Evolutionary conservation across 2,329 filamentous ascomycete genomes (phyloP).

Genomic region (Coniochaeta sp.): DNA sequence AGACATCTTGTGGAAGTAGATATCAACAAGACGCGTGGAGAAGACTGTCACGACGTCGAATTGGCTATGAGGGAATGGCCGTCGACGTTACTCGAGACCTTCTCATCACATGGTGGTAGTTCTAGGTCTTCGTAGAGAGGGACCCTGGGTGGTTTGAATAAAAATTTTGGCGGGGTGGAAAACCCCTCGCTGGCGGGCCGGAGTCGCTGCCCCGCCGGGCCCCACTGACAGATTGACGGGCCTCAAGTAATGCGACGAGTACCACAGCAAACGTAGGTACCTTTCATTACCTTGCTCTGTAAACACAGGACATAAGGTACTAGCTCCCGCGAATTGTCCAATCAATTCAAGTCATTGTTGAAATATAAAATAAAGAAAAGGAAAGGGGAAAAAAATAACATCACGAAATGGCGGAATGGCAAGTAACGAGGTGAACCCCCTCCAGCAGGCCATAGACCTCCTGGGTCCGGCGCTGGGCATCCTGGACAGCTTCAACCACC

Average conservation of each 20-base stretch:
- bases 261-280: too few relatives aligned
- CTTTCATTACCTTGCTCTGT: too few relatives aligned
- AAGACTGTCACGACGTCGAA: constrained; percentile 1
- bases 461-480: constrained; percentile 40
- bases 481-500: constrained; percentile 68
- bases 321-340: too few relatives aligned
- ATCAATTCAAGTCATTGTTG: neutral
- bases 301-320: too few relatives aligned
- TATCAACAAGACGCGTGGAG: neutral
- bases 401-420: neutral
- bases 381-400: neutral
- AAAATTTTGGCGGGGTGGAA: constrained; percentile 8
- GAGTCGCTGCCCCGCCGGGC: neutral
- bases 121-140: neutral
- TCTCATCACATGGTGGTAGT: neutral
- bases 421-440: neutral
- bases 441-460: constrained; percentile 14
- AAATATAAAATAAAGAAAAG: neutral
- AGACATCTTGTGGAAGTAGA: constrained; percentile 8
- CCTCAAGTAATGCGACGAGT: too few relatives aligned
- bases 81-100: neutral
- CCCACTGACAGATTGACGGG: neutral
- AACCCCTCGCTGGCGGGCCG: neutral
- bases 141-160: constrained; percentile 2
- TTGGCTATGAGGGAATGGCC: neutral